A percentile compares a stretch with the other conserved stretches of the same genome.
Evolutionary conservation across 2,329 filamentous ascomycete species (phyloP).

Genomic region (Fusarium sp.): DNA sequence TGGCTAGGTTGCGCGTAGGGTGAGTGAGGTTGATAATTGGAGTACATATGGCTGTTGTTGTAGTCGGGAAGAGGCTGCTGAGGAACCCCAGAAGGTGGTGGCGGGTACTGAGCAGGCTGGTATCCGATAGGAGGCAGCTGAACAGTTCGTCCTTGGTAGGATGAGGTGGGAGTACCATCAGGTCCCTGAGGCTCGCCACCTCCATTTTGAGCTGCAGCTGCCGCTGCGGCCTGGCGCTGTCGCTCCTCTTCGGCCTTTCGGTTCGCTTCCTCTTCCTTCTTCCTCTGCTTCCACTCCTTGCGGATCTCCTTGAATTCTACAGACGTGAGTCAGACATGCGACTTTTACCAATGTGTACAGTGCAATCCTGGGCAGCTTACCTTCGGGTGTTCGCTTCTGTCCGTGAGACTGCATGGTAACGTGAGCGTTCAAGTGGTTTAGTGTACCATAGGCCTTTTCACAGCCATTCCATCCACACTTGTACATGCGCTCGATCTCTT

Average conservation of each 20-base stretch:
- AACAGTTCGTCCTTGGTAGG: constrained; percentile 66
- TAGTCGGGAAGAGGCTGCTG: constrained; percentile 68
- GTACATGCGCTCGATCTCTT: constrained; percentile 99
- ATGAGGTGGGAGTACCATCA: constrained; percentile 60
- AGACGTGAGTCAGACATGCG: constrained; percentile 41
- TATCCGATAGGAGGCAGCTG: constrained; percentile 83
- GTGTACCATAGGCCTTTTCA: constrained; percentile 96
- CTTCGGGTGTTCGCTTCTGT: constrained; percentile 94
- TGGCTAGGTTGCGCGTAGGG: constrained; percentile 67
- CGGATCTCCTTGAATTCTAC: constrained; percentile 98
- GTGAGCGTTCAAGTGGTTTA: constrained; percentile 97
- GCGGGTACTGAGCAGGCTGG: constrained; percentile 73
- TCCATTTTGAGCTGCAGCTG: constrained; percentile 64
- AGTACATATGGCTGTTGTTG: constrained; percentile 63
- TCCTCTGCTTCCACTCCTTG: constrained; percentile 98
- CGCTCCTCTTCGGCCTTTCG: constrained; percentile 79
- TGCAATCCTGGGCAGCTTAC: constrained; percentile 64
- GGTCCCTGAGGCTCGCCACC: constrained; percentile 58
- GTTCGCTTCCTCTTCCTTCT: constrained; percentile 91
- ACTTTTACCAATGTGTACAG: neutral
- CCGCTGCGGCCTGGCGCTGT: constrained; percentile 65
- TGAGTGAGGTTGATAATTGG: constrained; percentile 68
- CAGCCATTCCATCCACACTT: constrained; percentile 99
- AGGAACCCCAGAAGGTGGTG: constrained; percentile 66
- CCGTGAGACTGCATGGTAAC: constrained; percentile 99